Base-by-base conservation (phyloP, 768 basidiomycete species). In the Trametes coccinea region DNA sequence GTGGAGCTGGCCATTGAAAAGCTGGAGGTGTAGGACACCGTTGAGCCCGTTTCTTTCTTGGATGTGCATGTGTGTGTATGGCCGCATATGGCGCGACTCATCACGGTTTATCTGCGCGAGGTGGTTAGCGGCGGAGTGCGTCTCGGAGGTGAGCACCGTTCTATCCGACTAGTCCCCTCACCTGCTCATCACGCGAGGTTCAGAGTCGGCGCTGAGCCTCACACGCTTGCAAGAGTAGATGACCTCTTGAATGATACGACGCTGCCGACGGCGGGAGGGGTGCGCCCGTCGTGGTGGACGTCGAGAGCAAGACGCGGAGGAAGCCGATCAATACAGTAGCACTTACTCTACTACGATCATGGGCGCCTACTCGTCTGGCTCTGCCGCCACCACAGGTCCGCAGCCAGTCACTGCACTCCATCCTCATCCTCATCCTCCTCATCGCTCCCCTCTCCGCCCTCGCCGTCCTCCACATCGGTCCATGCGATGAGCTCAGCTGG, bases 401-500 rank as follows among this genome's bases (percentile, higher is more conserved):
- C 53, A 22, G 13, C 44, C 50, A 37, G 22, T 22, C 22, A 22
- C 22, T 22, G 22, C 22, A 22, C 22, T 22, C 22, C 22, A 22
- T 22, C 56, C 33, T 40, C 44, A 30, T 47, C 59, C 17, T 6
- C 29, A 27, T 22, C 30, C 27, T 31, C 22, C 48, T 47, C 40
- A 10, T 39, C 22, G 9, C 56, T 27, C 49, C 11, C 29, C 29
- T 52, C 33, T 47, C 43, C 34, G n/a, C 43, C 52, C 6, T 40
- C 30, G 16, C 52, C 17, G 30, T 31, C 31, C 17, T 29, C 27
- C 14, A 13, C 45, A 22, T 53, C 58, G 50, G 37, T 56, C 37
- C 45, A 56, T 67, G 70, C 73, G 50, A 85, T 85, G 84, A 78
- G 76, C 67, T 74, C 83, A n/a, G 69, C 80, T 45, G 78, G 79